Base-by-base conservation (phyloP, 2,329 filamentous ascomycete genomes). In the Aureobasidium sp. region DNA sequence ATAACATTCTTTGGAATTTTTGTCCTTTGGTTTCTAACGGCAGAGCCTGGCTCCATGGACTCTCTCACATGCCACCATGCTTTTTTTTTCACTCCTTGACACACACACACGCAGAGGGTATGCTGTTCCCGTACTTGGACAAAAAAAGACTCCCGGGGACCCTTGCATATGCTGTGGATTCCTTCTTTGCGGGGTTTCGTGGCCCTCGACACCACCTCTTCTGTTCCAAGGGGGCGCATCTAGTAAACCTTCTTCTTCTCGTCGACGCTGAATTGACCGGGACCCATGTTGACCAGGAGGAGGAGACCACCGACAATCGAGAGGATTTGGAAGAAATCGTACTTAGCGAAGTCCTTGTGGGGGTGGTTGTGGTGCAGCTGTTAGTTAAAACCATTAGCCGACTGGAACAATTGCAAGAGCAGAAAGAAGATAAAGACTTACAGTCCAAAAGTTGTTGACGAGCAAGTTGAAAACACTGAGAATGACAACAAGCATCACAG, bases 201-300 rank as follows among this genome's bases (percentile, higher is more conserved):
- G n/a, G n/a, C n/a, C n/a, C 9, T 29, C 27, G 27, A 9, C 4
- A 9, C 47, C 19, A 11, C 23, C 19, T 37, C 29, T 25, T 4
- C 19, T 37, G 40, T 29, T 29, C 27, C 27, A 2, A n/a, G 31
- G 35, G 7, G 49, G 8, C 6, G 17, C 38, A 11, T 64, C 68
- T 71, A 99, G 80, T 99, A 99, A 68, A 99, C 94, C 84, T 99
- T 99, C 86, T 99, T 99, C 89, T 99, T 99, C 85, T 99, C 94
- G 77, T 99, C 94, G 75, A 97, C 93, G 74, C 89, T 95, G 81
- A 97, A 89, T 76, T 96, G 92, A 65, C 94, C 94, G 10, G 94
- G 94, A 64, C 94, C 94, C 84, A 94, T 96, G 84, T 99, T 99
- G 78, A 97, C 92, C 67, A 99, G 84, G 66, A 99, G 86, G 61